phyloP scores from a whole-genome alignment of 2,329 filamentous ascomycete species.

The Dactylonectria macrodidyma region DNA sequence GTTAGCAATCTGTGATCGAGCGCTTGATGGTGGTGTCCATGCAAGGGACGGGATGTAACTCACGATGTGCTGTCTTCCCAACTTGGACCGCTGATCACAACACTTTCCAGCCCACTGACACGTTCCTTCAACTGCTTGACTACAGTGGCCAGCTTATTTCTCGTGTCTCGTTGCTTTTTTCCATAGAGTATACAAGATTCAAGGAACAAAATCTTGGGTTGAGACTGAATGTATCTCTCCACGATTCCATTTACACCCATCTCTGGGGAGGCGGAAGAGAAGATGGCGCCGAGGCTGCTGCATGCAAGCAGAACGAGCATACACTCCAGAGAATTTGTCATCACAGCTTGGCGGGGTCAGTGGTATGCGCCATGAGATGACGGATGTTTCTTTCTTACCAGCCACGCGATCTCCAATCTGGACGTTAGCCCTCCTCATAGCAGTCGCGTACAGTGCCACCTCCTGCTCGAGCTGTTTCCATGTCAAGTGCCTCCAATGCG shows the following conservation, averaged over 20 bases:
- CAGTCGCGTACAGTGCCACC: neutral
- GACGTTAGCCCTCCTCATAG: neutral
- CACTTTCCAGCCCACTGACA: neutral
- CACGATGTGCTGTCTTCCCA: too few relatives aligned
- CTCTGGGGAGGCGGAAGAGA: neutral
- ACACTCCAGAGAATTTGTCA: neutral
- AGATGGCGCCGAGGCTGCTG: conserved; percentile 1
- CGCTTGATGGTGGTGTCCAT: too few relatives aligned
- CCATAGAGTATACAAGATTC: neutral
- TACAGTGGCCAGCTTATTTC: neutral
- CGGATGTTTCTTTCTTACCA: neutral
- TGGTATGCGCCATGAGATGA: neutral
- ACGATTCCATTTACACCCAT: conserved; percentile 3
- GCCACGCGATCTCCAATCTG: neutral
- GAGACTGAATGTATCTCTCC: neutral
- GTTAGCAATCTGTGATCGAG: too few relatives aligned
- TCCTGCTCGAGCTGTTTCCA: neutral
- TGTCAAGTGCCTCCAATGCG: neutral
- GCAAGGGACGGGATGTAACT: too few relatives aligned
- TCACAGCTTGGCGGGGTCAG: neutral
- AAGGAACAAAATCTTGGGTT: conserved; percentile 1
- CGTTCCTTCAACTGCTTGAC: neutral
- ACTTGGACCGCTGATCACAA: neutral
- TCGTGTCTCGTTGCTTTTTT: neutral
- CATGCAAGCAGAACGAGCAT: neutral